phyloP scores from a whole-genome alignment of 805 yeast species.

The Cyberlindnera amylophila region DNA sequence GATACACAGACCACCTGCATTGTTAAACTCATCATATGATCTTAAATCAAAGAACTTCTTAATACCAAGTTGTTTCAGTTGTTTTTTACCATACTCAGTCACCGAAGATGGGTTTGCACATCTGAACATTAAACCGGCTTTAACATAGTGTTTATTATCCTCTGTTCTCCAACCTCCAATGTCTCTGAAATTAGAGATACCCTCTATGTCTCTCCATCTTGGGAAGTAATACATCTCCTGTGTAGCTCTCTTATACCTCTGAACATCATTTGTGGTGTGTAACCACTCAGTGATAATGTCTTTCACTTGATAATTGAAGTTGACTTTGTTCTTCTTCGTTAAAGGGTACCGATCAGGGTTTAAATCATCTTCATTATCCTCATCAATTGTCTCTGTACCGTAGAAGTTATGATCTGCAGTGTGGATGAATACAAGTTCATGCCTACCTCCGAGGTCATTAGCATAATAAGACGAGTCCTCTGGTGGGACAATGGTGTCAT shows the following conservation, averaged over 20 bases:
- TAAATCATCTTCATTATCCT: constrained; percentile 27
- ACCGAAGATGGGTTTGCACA: constrained; percentile 56
- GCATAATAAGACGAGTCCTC: constrained; percentile 59
- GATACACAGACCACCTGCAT: constrained; percentile 41
- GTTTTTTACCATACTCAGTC: constrained; percentile 47
- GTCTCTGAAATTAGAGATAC: constrained; percentile 72
- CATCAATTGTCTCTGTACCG: constrained; percentile 42
- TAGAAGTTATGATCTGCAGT: constrained; percentile 81
- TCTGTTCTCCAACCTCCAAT: constrained; percentile 65
- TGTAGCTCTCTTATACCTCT: constrained; percentile 44
- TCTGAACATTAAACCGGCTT: constrained; percentile 53
- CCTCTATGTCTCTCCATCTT: constrained; percentile 63
- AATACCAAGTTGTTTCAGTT: constrained; percentile 38
- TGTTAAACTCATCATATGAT: constrained; percentile 50
- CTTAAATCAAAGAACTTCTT: constrained; percentile 64
- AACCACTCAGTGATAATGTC: constrained; percentile 48
- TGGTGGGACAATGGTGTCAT: constrained; percentile 63
- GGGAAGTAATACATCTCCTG: constrained; percentile 36
- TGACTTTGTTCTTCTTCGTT: constrained; percentile 42
- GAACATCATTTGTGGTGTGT: constrained; percentile 43
- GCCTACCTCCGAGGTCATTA: constrained; percentile 51
- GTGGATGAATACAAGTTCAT: constrained; percentile 53
- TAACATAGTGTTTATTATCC: constrained; percentile 39
- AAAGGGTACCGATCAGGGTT: constrained; percentile 44
- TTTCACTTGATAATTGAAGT: constrained; percentile 55